These are phyloP conservation scores for Colletotrichum tofieldiae DNA, from an alignment of 2,329 filamentous ascomycete genomes.

Conservation along the genomic window DNA sequence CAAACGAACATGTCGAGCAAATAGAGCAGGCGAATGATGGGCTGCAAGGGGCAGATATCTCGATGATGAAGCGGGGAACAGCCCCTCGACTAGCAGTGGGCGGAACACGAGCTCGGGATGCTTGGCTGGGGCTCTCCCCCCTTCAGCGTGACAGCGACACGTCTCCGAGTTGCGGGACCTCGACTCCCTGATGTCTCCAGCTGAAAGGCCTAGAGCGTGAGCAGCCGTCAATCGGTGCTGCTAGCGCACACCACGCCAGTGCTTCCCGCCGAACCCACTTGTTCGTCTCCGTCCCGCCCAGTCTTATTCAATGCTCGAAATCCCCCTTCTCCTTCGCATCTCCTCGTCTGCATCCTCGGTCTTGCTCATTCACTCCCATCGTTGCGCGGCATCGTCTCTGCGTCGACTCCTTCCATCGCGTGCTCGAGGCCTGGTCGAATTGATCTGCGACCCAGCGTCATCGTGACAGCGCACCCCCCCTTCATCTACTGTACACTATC, in stretches of 20 bases:
- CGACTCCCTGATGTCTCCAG: conserved; percentile 26
- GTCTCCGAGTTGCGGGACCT: conserved; percentile 28
- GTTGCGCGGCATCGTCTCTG: not conserved
- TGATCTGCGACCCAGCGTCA: conserved; percentile 31
- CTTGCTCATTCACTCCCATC: not conserved
- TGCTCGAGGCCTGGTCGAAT: conserved; percentile 12
- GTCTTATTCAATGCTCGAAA: conserved; percentile 22
- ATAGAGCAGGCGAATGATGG: conserved; percentile 2
- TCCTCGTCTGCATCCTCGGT: not conserved
- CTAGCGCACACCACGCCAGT: conserved; percentile 15
- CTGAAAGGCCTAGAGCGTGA: conserved; percentile 13
- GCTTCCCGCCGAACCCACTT: conserved; percentile 22
- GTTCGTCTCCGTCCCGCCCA: conserved; percentile 30
- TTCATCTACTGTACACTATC: conserved; percentile 26
- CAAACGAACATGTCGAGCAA: not conserved
- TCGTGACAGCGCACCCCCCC: conserved; percentile 40
- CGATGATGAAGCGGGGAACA: not conserved
- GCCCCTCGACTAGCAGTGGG: not conserved
- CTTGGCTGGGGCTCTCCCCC: not conserved
- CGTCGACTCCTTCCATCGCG: conserved; percentile 7
- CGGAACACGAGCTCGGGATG: conserved; percentile 5
- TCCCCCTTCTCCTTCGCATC: not conserved
- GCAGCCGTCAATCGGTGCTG: conserved; percentile 9
- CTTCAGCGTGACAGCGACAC: conserved; percentile 1
- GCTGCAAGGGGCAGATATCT: not conserved